A percentile compares a stretch with the other conserved stretches of the same genome.
Evolutionary conservation across 2,329 filamentous ascomycete species (phyloP).

Genomic region (Dryadomyces quercivorus): DNA sequence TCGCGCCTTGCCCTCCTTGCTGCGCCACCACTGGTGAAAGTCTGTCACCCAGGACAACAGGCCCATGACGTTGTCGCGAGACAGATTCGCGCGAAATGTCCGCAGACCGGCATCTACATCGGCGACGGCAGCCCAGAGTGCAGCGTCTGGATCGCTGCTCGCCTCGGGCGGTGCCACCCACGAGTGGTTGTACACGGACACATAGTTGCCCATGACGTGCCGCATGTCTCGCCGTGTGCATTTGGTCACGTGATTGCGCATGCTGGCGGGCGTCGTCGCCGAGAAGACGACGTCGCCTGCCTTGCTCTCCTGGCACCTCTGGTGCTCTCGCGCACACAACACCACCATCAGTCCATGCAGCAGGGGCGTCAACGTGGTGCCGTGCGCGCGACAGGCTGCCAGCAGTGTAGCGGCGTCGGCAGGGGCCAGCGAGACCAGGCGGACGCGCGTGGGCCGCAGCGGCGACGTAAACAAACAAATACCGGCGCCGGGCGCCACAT

Average conservation of each 20-base stretch:
- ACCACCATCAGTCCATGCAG: constrained; percentile 32
- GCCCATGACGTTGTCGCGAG: constrained; percentile 29
- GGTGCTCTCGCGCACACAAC: constrained; percentile 22
- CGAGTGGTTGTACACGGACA: constrained; percentile 23
- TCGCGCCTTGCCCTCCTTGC: constrained; percentile 29
- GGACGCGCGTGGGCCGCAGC: constrained; percentile 23
- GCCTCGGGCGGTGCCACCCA: constrained; percentile 14
- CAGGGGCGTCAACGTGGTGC: constrained; percentile 34
- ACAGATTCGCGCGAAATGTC: constrained; percentile 20
- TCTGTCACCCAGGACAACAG: constrained; percentile 30
- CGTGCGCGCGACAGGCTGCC: constrained; percentile 25
- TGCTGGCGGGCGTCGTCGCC: constrained; percentile 29
- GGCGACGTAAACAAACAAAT: constrained; percentile 12
- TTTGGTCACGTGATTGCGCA: constrained; percentile 25
- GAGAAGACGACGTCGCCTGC: constrained; percentile 21
- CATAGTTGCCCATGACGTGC: constrained; percentile 25
- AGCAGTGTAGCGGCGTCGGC: constrained; percentile 21
- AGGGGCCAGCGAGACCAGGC: constrained; percentile 23
- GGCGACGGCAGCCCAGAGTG: constrained; percentile 30
- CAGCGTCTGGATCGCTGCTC: constrained; percentile 10
- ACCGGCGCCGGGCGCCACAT: background rate
- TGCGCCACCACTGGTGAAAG: constrained; percentile 27
- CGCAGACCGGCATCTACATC: constrained; percentile 23
- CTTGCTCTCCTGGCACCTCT: background rate
- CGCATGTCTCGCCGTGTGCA: constrained; percentile 16